Evolutionary conservation across 306 rosid species (phyloP).

Genomic region (Glycyrrhiza uralensis): DNA sequence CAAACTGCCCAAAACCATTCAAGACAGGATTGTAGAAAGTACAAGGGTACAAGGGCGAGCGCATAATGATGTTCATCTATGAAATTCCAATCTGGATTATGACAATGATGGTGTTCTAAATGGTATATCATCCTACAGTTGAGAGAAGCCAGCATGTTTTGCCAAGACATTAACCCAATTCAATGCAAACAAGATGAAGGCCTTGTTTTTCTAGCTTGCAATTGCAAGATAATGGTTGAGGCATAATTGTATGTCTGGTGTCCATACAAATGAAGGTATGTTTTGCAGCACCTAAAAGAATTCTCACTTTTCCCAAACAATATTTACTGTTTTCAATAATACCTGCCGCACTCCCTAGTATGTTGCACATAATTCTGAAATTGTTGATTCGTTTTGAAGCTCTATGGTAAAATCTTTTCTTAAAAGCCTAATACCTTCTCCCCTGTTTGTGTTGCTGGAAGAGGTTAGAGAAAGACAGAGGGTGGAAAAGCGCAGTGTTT

Average conservation of each 20-base stretch:
- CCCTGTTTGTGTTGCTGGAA: no score
- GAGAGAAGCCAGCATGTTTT: background rate
- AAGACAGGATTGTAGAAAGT: background rate
- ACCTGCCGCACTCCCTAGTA: background rate
- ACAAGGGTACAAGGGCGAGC: background rate
- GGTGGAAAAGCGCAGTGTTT: background rate
- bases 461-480: background rate
- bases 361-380: slow-evolving; percentile 51
- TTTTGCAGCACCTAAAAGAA: slow-evolving; percentile 47
- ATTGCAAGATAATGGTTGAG: background rate
- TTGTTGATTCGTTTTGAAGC: slow-evolving; percentile 30
- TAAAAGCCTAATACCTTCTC: no score
- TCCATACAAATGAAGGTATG: slow-evolving; percentile 56
- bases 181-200: background rate
- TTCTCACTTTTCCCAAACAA: slow-evolving; percentile 55
- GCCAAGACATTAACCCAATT: background rate
- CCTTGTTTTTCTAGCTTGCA: background rate
- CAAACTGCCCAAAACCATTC: background rate
- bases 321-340: slow-evolving; percentile 39
- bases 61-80: background rate
- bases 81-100: background rate
- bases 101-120: background rate
- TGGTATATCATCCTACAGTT: background rate
- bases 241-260: slow-evolving; percentile 36
- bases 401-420: background rate